These are phyloP conservation scores for Penicillium goetzii DNA, from an alignment of 495 filamentous ascomycete species.

Conservation along the genomic window DNA sequence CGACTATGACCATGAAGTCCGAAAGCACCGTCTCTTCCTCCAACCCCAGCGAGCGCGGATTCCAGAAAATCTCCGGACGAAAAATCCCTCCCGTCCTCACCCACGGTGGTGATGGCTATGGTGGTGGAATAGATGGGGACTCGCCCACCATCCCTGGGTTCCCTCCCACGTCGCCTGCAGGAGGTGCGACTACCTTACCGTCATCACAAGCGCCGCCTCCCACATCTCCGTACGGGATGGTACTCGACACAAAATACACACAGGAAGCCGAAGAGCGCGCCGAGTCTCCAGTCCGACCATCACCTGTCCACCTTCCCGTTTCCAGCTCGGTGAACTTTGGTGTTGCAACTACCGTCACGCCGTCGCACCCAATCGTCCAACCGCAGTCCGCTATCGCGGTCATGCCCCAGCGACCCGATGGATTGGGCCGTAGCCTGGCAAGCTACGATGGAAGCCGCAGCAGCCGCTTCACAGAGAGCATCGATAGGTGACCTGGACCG, in stretches of 20 bases:
- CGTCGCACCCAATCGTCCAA: conserved; percentile 30
- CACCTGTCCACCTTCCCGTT: conserved; percentile 54
- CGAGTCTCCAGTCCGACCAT: conserved; percentile 45
- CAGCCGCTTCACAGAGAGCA: conserved; percentile 59
- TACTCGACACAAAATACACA: conserved; percentile 42
- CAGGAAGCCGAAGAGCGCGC: conserved; percentile 39
- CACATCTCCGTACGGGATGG: conserved; percentile 40
- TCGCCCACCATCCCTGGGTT: conserved; percentile 28
- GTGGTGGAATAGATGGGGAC: conserved; percentile 47
- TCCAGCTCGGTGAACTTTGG: conserved; percentile 44
- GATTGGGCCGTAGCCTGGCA: conserved; percentile 57
- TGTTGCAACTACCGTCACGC: conserved; percentile 29
- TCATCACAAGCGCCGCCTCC: conserved; percentile 38
- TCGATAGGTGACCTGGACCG: conserved; percentile 27
- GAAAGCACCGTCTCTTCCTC: conserved; percentile 44
- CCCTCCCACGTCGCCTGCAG: conserved; percentile 22
- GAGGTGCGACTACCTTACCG: conserved; percentile 24
- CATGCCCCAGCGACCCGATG: conserved; percentile 41
- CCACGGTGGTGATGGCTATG: conserved; percentile 71
- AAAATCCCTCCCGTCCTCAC: conserved; percentile 74
- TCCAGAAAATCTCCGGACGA: conserved; percentile 68
- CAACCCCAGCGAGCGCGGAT: conserved; percentile 53
- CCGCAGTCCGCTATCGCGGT: conserved; percentile 31
- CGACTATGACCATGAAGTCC: conserved; percentile 46
- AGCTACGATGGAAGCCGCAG: conserved; percentile 58